phyloP scores from a whole-genome alignment of 164 flowering plant genomes.

The Protea cynaroides region DNA sequence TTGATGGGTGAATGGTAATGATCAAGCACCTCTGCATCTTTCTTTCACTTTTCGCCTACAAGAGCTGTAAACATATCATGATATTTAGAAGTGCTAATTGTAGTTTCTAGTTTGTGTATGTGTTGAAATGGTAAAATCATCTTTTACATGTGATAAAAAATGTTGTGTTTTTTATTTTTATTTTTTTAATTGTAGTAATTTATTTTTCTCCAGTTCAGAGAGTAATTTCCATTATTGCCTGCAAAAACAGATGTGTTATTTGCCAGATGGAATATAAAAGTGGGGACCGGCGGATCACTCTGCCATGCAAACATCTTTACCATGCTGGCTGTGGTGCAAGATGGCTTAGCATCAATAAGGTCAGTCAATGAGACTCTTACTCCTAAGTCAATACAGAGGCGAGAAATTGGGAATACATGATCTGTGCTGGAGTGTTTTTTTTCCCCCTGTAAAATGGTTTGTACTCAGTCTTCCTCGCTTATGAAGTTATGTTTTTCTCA shows the following conservation, averaged over 20 bases:
- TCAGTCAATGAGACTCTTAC: conserved; percentile 13
- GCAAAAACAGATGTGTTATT: conserved; percentile 60
- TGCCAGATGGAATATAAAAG: conserved; percentile 90
- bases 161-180: background rate
- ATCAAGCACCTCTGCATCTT: background rate
- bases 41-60: background rate
- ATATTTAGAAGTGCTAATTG: background rate
- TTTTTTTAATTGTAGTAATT: background rate
- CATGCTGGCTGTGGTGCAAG: conserved; percentile 60
- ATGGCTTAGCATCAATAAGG: conserved; percentile 97
- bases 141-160: background rate
- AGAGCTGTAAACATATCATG: background rate
- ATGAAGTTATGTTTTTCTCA: background rate
- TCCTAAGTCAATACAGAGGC: background rate
- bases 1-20: no score
- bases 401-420: background rate
- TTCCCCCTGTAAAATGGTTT: background rate
- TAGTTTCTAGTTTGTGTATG: background rate
- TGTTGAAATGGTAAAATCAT: background rate
- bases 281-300: conserved; percentile 56
- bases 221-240: background rate
- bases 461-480: background rate
- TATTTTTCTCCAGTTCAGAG: background rate
- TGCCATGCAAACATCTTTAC: conserved; percentile 81
- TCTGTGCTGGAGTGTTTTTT: no score